Evolutionary conservation across 768 basidiomycete genomes (phyloP).

Genomic region (Lactarius psammicola): DNA sequence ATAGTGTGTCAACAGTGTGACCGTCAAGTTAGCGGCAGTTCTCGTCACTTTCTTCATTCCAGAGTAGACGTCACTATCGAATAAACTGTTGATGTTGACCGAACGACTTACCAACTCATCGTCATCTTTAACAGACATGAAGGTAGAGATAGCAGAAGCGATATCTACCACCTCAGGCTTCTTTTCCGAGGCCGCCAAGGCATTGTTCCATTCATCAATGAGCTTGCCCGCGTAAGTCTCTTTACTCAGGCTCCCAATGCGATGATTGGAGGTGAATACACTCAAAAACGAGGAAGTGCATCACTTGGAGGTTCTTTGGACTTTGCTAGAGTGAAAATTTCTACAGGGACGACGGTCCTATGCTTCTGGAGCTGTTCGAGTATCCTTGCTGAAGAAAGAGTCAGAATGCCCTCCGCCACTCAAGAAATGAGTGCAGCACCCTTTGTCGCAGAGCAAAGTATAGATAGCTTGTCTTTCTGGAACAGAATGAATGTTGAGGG

Average conservation of each 20-base stretch:
- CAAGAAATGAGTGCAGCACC: conserved; percentile 45
- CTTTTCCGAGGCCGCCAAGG: conserved; percentile 49
- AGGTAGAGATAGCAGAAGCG: conserved; percentile 64
- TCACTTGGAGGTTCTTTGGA: conserved; percentile 76
- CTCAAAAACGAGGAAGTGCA: conserved; percentile 63
- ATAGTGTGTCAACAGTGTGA: conserved; percentile 80
- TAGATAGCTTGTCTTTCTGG: conserved; percentile 67
- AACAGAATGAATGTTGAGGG: conserved; percentile 91
- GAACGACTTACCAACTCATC: conserved; percentile 75
- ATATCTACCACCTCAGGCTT: conserved; percentile 82
- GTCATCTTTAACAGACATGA: conserved; percentile 86
- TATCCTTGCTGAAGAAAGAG: conserved; percentile 64
- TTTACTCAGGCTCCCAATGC: conserved; percentile 76
- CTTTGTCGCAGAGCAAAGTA: conserved; percentile 88
- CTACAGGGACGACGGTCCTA: conserved; percentile 58
- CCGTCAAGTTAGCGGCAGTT: conserved; percentile 73
- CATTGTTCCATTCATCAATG: conserved; percentile 79
- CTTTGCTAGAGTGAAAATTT: conserved; percentile 76
- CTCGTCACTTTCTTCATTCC: conserved; percentile 67
- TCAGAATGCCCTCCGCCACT: conserved; percentile 4
- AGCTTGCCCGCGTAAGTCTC: conserved; percentile 86
- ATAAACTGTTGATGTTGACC: background rate
- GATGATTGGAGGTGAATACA: conserved; percentile 56
- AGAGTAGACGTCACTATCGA: conserved; percentile 19
- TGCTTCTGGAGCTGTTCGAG: conserved; percentile 71